A percentile compares a stretch with the other conserved stretches of the same genome.
phyloP scores from a whole-genome alignment of 208 protist genomes.

The Crithidia expoeki region DNA sequence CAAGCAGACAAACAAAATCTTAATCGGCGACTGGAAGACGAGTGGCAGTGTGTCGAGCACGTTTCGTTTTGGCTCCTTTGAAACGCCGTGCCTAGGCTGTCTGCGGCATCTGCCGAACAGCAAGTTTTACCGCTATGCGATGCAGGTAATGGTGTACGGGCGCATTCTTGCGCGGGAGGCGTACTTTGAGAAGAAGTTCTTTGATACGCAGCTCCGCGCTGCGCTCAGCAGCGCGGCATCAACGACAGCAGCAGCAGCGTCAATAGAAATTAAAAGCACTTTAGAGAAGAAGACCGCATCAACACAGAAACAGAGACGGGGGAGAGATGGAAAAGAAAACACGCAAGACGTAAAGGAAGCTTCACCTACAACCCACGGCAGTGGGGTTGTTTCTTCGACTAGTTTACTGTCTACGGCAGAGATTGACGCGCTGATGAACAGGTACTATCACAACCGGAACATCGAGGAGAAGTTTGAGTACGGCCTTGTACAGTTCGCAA shows the following conservation, averaged over 20 bases:
- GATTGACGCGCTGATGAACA: constrained; percentile 5
- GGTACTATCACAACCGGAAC: constrained; percentile 28
- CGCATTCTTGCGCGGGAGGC: constrained; percentile 68
- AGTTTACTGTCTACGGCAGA: constrained; percentile 1
- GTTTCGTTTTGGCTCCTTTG: constrained; percentile 85
- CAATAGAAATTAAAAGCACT: neutral
- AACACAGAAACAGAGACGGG: neutral
- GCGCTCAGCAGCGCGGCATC: constrained; percentile 15
- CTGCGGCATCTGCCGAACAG: constrained; percentile 83
- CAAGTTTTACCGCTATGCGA: constrained; percentile 84
- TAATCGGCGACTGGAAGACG: constrained; percentile 91
- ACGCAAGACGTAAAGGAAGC: neutral
- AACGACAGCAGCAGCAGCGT: neutral
- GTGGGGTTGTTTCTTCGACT: neutral
- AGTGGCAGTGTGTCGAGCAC: constrained; percentile 69
- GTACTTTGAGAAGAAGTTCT: constrained; percentile 73
- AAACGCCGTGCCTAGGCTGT: constrained; percentile 66
- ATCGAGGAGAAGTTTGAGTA: constrained; percentile 65
- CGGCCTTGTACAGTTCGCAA: constrained; percentile 78
- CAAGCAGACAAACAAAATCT: constrained; percentile 53
- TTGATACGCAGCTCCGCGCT: constrained; percentile 46
- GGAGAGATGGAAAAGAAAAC: neutral
- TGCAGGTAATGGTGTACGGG: constrained; percentile 86
- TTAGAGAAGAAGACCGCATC: neutral
- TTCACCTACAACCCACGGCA: too few species aligned